Evolutionary conservation across 768 basidiomycete genomes (phyloP), one percentile per base, ranked within the genome.

Genomic region (Pleurotus citrinopileatus): DNA sequence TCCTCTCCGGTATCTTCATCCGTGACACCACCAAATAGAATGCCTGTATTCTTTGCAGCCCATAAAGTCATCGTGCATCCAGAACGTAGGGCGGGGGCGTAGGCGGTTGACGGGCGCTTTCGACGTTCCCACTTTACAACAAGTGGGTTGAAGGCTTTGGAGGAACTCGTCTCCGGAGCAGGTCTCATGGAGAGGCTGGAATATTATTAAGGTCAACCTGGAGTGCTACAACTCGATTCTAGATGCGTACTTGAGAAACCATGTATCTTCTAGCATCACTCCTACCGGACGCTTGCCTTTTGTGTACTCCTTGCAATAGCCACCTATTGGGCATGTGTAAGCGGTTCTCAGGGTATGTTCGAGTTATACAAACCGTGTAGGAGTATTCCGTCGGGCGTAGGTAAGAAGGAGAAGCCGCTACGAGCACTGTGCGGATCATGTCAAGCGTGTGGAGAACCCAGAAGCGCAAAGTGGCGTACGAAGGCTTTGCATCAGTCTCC

Each of bases 1-100:
- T 97, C 94, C 65, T 96, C 94, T 32, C 80, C 79, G 17, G 76
- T 83, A 60, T 96, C 94, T 56, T 93, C 89, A 56, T 97, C 94
- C 3, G 83, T 87, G 0, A 96, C 94, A 13, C 79, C 94, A 10
- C 94, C 94, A 63, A 95, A 97, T 46, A 94, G 65, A 2, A 97
- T 72, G 1, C 93, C 91, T 53, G 81, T 84, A 22, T 71, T 74
- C 60, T 84, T 87, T 19, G 78, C 67, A 0, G 66, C 50, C 94
- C 94, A 96, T 0, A 87, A 69, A 0, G 89, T 73, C 94, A 96
- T 96, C 3, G 91, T 93, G 59, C 88, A 91, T 1, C 94, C 94
- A 0, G 84, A 87, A 3, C 92, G 81, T 3, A 85, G 63, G 0
- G 81, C 74, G 0, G 93, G 93, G 0, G 85, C 83, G 59, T 85